These are phyloP conservation scores for Dothideomycetidae sp. DNA, from an alignment of 2,329 filamentous ascomycete genomes.

Conservation along the genomic window DNA sequence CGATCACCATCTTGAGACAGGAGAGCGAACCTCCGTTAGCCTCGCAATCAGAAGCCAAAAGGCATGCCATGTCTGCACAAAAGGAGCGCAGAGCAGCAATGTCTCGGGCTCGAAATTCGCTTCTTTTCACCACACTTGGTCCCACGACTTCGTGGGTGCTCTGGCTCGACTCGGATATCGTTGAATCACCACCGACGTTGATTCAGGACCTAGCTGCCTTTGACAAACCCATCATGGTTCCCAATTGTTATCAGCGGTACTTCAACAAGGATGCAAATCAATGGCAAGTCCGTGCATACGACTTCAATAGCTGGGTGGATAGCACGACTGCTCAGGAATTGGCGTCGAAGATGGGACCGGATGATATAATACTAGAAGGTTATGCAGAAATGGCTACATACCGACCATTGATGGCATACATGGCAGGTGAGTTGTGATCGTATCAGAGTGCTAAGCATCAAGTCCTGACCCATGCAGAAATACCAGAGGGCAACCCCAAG, in stretches of 20 bases:
- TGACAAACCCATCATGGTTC: slow-evolving; percentile 81
- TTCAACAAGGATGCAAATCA: slow-evolving; percentile 53
- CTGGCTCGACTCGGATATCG: slow-evolving; percentile 84
- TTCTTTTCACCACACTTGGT: slow-evolving; percentile 88
- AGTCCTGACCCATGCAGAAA: slow-evolving; percentile 8
- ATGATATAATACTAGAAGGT: slow-evolving; percentile 87
- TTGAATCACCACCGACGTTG: slow-evolving; percentile 71
- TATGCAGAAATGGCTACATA: slow-evolving; percentile 91
- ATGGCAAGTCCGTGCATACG: slow-evolving; percentile 69
- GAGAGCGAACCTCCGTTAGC: slow-evolving; percentile 73
- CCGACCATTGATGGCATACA: slow-evolving; percentile 76
- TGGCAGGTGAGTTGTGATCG: slow-evolving; percentile 42
- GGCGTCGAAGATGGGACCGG: slow-evolving; percentile 65
- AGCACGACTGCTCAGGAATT: slow-evolving; percentile 64
- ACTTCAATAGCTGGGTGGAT: slow-evolving; percentile 97
- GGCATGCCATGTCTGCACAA: slow-evolving; percentile 85
- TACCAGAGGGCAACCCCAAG: slow-evolving; percentile 18
- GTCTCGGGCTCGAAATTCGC: slow-evolving; percentile 83
- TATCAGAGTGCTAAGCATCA: too few species aligned
- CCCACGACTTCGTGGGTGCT: slow-evolving; percentile 89
- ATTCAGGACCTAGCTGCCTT: slow-evolving; percentile 85
- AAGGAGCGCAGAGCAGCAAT: slow-evolving; percentile 76
- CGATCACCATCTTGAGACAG: slow-evolving; percentile 85
- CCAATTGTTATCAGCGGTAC: slow-evolving; percentile 89
- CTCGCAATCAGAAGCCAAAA: slow-evolving; percentile 74